Conservation (phyloP, 441 rosid species). For the Melastoma candidum region DNA sequence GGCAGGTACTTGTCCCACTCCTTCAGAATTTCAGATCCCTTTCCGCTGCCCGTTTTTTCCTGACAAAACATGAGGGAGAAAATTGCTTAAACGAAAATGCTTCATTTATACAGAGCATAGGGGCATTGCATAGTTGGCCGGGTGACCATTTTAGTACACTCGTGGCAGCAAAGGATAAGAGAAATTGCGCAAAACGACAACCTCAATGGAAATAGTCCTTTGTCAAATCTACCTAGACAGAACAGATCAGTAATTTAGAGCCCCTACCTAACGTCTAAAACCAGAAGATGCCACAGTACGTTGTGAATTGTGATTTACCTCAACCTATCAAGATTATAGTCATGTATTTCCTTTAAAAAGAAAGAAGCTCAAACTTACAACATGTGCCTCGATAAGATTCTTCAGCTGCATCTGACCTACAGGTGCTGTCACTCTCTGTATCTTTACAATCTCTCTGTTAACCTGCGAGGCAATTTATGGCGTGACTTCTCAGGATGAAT, state of each 20-base stretch:
- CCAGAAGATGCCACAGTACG: no score
- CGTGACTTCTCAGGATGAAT: constrained; percentile 3
- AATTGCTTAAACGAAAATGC: background rate
- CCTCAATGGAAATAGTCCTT: no score
- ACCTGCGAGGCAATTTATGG: constrained; percentile 30
- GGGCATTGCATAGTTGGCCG: no score
- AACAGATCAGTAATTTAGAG: no score
- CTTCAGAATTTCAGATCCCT: constrained; percentile 57
- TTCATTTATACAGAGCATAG: background rate
- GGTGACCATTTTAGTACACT: no score
- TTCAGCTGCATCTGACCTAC: constrained; percentile 96
- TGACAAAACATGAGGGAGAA: constrained; percentile 16
- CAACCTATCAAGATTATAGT: background rate
- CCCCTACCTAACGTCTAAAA: no score
- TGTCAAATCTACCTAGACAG: no score
- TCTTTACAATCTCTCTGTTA: constrained; percentile 87
- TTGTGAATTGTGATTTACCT: background rate
- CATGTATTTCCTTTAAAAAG: background rate
- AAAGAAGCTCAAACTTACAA: constrained; percentile 44
- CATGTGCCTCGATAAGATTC: constrained; percentile 85
- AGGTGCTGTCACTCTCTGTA: constrained; percentile 86
- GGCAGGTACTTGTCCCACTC: constrained; percentile 83
- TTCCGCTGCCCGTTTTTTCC: constrained; percentile 94
- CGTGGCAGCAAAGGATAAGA: no score
- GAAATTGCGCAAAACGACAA: no score